A percentile compares a stretch with the other conserved stretches of the same genome.
These are phyloP conservation scores for Raddia guianensis DNA, from an alignment of 176 grass and related monocot genomes.

Conservation along the genomic window DNA sequence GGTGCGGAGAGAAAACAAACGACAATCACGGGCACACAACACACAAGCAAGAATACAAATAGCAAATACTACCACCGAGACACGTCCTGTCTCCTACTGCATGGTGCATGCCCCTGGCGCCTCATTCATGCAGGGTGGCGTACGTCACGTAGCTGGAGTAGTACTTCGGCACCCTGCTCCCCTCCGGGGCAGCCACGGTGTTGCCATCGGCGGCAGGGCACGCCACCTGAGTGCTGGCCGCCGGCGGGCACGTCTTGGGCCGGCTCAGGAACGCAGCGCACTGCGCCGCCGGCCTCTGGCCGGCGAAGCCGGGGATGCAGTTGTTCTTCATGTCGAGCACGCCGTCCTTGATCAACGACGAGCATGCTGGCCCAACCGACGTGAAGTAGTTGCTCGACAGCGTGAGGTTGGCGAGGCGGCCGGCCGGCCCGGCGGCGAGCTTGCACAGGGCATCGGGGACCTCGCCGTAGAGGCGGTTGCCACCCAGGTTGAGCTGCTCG, in stretches of 20 bases:
- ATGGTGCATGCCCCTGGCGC: not conserved
- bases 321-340: conserved; percentile 62
- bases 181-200: not conserved
- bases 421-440: conserved; percentile 18
- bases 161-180: not conserved
- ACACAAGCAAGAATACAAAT: conserved; percentile 10
- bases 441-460: conserved; percentile 66
- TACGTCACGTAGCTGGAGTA: conserved; percentile 55
- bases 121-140: conserved; percentile 40
- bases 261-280: conserved; percentile 64
- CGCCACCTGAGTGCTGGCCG: not conserved
- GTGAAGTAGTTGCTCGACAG: conserved; percentile 83
- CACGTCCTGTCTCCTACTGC: conserved; percentile 7
- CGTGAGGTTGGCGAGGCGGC: conserved; percentile 62
- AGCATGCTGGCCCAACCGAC: conserved; percentile 52
- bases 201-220: conserved; percentile 5
- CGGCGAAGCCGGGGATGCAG: conserved; percentile 57
- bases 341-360: conserved; percentile 37
- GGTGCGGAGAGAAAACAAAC: not conserved
- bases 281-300: conserved; percentile 60
- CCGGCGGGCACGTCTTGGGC: conserved; percentile 55
- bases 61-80: not conserved
- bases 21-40: conserved; percentile 7
- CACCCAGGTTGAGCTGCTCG: conserved; percentile 61
- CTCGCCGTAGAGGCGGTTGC: conserved; percentile 54